Conservation (phyloP, 2,329 filamentous ascomycete species). For the Calonectria pseudoturangicola region DNA sequence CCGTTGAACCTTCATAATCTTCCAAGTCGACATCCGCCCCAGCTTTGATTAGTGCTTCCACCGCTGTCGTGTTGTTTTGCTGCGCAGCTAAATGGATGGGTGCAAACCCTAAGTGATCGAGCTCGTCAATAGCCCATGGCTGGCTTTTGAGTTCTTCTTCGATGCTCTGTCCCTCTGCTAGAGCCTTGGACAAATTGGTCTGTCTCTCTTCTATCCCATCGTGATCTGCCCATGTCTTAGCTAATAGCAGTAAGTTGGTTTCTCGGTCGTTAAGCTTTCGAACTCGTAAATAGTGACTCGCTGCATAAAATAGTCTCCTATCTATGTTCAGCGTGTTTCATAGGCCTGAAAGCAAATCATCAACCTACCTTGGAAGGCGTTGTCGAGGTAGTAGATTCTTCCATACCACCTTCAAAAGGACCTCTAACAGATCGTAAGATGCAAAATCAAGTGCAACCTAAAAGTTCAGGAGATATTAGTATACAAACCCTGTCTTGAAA, state of each 20-base stretch:
- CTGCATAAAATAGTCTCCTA: not conserved
- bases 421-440: not conserved
- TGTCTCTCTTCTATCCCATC: constrained; percentile 1
- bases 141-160: not conserved
- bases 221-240: not conserved
- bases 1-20: not conserved
- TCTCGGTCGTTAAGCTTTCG: not conserved
- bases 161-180: not conserved
- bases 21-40: not conserved
- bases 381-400: constrained; percentile 13
- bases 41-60: constrained; percentile 13
- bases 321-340: not conserved
- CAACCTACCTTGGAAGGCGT: not conserved
- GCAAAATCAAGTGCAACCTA: not conserved
- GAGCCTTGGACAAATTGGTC: not conserved
- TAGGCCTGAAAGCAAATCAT: not conserved
- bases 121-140: constrained; percentile 3
- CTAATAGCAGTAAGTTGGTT: not conserved
- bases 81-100: constrained; percentile 1
- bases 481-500: not conserved
- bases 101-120: not conserved
- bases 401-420: constrained; percentile 10
- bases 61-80: not conserved
- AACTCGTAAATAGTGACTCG: not conserved
- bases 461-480: too few relatives aligned